Conservation (phyloP, 148 eudicot species). For the Chenopodium quinoa region DNA sequence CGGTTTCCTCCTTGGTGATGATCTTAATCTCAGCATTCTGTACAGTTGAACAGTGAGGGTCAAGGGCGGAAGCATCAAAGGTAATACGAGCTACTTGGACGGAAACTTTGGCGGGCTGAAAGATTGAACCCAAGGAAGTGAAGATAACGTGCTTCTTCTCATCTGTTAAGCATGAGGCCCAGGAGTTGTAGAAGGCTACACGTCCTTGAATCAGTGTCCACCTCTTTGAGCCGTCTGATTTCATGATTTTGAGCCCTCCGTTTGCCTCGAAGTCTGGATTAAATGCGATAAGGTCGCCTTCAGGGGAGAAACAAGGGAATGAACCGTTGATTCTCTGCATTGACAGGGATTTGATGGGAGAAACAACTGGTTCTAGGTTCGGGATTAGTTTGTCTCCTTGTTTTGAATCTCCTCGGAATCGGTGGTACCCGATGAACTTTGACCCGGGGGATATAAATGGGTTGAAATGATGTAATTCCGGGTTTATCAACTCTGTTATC, state of each 20-base stretch:
- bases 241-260: constrained; percentile 52
- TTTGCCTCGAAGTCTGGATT: constrained; percentile 44
- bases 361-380: constrained; percentile 38
- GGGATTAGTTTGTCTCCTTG: constrained; percentile 35
- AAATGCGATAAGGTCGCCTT: constrained; percentile 54
- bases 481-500: constrained; percentile 49
- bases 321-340: constrained; percentile 61
- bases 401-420: constrained; percentile 51
- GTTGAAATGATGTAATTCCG: constrained; percentile 68
- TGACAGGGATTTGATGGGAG: constrained; percentile 38
- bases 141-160: constrained; percentile 52
- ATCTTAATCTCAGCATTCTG: constrained; percentile 37
- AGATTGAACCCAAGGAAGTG: constrained; percentile 70
- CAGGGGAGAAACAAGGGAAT: constrained; percentile 65
- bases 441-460: constrained; percentile 71
- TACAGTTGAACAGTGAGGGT: constrained; percentile 22
- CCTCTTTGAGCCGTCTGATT: constrained; percentile 67
- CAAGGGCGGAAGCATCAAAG: constrained; percentile 36
- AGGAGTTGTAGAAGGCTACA: constrained; percentile 53
- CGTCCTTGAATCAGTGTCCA: constrained; percentile 54
- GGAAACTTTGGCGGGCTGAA: constrained; percentile 39
- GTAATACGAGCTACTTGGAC: constrained; percentile 71
- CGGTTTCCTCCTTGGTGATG: constrained; percentile 53
- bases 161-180: constrained; percentile 44
- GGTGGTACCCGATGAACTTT: constrained; percentile 62